These are phyloP conservation scores for Drosera spatulata DNA, from an alignment of 179 eudicot genomes.

Conservation along the genomic window DNA sequence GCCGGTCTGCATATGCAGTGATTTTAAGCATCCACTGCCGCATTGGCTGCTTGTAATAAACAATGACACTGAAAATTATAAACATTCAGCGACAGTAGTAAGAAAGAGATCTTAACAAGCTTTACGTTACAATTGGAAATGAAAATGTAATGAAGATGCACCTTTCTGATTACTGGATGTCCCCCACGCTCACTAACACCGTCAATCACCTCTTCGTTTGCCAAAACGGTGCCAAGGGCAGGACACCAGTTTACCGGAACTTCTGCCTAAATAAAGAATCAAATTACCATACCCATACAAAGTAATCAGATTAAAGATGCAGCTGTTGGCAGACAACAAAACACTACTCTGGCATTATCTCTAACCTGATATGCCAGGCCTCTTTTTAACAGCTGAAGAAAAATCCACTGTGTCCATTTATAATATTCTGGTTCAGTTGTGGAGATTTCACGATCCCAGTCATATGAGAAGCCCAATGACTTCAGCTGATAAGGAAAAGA, in stretches of 20 bases:
- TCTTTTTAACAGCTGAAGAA: slow-evolving; percentile 87
- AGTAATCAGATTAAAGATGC: not conserved
- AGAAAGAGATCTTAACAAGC: slow-evolving; percentile 19
- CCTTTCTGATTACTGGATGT: slow-evolving; percentile 97
- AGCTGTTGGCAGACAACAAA: not conserved
- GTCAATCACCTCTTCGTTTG: slow-evolving; percentile 97
- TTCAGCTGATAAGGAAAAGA: slow-evolving; percentile 52
- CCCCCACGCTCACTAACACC: slow-evolving; percentile 99
- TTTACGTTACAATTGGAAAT: not conserved
- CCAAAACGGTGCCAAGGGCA: slow-evolving; percentile 97
- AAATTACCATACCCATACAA: not conserved
- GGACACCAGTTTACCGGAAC: slow-evolving; percentile 99
- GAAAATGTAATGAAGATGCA: slow-evolving; percentile 16
- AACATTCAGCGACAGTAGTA: slow-evolving; percentile 46
- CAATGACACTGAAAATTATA: slow-evolving; percentile 77
- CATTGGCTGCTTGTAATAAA: slow-evolving; percentile 99
- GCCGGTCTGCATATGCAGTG: slow-evolving; percentile 98
- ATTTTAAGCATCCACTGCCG: slow-evolving; percentile 99
- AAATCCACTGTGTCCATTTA: slow-evolving; percentile 99
- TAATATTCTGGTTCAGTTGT: slow-evolving; percentile 96
- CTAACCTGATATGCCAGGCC: slow-evolving; percentile 96
- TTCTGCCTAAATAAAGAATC: slow-evolving; percentile 51
- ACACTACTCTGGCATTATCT: not conserved
- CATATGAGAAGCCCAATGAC: slow-evolving; percentile 91
- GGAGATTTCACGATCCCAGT: slow-evolving; percentile 99